These are phyloP conservation scores for Cydonia oblonga DNA, from an alignment of 331 rosid genomes.

Conservation along the genomic window DNA sequence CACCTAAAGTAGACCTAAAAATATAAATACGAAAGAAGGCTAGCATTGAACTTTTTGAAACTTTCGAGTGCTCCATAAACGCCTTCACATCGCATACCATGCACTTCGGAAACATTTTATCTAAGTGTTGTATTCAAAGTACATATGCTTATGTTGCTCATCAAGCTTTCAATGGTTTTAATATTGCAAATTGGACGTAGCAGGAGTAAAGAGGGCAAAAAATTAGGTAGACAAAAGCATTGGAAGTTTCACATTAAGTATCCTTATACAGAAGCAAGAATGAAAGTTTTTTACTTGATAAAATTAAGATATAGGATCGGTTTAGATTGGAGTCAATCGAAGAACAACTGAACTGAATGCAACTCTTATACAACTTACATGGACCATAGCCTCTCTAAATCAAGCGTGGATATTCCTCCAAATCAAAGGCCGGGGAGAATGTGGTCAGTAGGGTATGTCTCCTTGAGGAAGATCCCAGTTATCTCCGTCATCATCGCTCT, in stretches of 20 bases:
- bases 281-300: conserved; percentile 10
- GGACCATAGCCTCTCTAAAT: conserved; percentile 27
- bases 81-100: not conserved
- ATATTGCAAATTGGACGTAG: not conserved
- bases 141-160: not conserved
- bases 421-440: not conserved
- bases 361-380: conserved; percentile 26
- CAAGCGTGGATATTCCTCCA: conserved; percentile 18
- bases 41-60: not conserved
- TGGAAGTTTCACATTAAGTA: not conserved
- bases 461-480: conserved; percentile 76
- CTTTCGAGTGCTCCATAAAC: not conserved
- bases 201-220: not conserved
- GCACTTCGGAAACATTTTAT: not conserved
- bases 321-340: conserved; percentile 20
- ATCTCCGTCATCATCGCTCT: conserved; percentile 59
- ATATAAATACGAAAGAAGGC: not conserved
- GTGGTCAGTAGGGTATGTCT: conserved; percentile 33
- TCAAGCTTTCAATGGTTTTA: not conserved
- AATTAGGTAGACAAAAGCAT: not conserved
- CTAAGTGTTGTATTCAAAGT: not conserved
- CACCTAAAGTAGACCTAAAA: not conserved
- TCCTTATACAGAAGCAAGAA: conserved; percentile 8
- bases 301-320: conserved; percentile 5
- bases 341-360: conserved; percentile 16